Evolutionary conservation across 2,329 filamentous ascomycete species (phyloP).

Genomic region (Hymenoscyphus infarciens): DNA sequence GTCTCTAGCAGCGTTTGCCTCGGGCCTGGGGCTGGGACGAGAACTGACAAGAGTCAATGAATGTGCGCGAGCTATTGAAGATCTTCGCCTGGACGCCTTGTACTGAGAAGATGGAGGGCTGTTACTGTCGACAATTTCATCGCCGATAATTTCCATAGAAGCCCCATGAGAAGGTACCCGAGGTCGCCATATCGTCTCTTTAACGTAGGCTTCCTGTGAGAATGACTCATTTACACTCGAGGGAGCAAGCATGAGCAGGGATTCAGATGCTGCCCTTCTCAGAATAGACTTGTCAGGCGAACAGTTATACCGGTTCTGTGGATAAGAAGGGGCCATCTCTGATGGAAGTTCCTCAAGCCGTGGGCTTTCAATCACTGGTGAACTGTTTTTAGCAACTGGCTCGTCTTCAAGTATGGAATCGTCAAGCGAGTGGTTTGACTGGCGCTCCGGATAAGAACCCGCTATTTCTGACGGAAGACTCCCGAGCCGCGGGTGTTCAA

Average conservation of each 20-base stretch:
- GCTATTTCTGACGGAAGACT: neutral
- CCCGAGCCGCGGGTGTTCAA: neutral
- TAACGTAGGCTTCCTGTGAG: neutral
- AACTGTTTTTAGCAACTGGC: no score
- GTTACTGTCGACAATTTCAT: neutral
- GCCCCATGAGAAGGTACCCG: neutral
- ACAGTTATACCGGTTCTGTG: no score
- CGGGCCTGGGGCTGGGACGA: neutral
- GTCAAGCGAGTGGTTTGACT: no score
- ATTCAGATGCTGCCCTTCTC: no score
- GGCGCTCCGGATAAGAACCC: neutral
- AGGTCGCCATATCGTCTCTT: neutral
- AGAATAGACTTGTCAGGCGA: no score
- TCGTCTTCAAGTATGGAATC: no score
- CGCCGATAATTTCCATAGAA: neutral
- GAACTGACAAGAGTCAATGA: neutral
- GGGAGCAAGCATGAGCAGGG: neutral
- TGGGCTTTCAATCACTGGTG: neutral
- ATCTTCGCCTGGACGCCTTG: neutral
- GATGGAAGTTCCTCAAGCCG: no score
- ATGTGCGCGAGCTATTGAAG: neutral
- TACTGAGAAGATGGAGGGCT: neutral
- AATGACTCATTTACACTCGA: neutral
- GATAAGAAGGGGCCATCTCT: no score
- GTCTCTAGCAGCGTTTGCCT: neutral